Evolutionary conservation across 192 early-diverging fungal genomes (phyloP), one percentile per base, ranked within the genome.

Genomic region (Podila clonocystis): DNA sequence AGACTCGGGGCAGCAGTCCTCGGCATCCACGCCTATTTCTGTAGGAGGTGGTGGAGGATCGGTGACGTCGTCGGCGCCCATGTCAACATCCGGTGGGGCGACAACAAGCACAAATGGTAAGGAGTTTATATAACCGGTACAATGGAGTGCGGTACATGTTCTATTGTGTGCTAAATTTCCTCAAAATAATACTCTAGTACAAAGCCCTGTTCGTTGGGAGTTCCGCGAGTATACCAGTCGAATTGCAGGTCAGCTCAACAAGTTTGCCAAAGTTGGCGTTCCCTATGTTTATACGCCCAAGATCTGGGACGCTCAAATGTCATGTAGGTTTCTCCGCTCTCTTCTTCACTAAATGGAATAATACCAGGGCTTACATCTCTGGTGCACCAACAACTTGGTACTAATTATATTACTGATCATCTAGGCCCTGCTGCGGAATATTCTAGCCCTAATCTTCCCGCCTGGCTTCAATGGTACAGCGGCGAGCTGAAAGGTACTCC

Each of bases 231-330:
- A 92, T 72, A 76, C 84, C 36, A 86, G 93, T 55, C 86, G 89
- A 60, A 93, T 94, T 68, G 90, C 88, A 9, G 84, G 89, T 19
- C 62, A 76, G 12, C 85, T 91, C 26, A 89, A 91, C 82, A 86
- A 91, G 65, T 84, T 89, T 77, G 91, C 89, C 3, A 75, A 86
- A 15, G 77, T 92, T 29, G 93, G 93, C 8, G 68, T 87, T 9
- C 85, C 83, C 30, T 94, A 89, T 65, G 86, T 87, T 30, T 94
- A 90, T 82, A 83, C 90, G 8, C 93, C 93, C 33, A 84, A 85
- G 12, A 87, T 94, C 45, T 93, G 89, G 89, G 93, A 94, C 73
- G 93, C 93, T 6, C 93, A 94, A 74, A 86, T 93, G 69, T 88
- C 87, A 72, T 75, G 74, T 78, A 86, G 30, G 82, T 62, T 0